A percentile compares a stretch with the other conserved stretches of the same genome.
Evolutionary conservation across 768 basidiomycete genomes (phyloP).

Genomic region (Panus rudis): DNA sequence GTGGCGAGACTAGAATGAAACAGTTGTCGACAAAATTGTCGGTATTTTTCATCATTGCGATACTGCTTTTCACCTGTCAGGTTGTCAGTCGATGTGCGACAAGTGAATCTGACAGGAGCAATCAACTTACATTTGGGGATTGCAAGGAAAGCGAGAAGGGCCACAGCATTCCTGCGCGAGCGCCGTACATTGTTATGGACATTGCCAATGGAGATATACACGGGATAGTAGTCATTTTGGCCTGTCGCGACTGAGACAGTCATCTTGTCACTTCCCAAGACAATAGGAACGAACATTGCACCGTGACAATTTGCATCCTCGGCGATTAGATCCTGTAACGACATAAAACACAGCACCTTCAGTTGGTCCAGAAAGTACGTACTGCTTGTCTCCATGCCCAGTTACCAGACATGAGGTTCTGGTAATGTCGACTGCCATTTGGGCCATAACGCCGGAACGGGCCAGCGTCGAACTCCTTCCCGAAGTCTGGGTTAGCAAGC

Average conservation of each 20-base stretch:
- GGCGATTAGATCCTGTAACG: slow-evolving; percentile 7
- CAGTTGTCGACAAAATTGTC: slow-evolving; percentile 11
- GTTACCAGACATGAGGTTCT: slow-evolving; percentile 10
- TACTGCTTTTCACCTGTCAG: too few species aligned
- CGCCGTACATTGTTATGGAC: slow-evolving; percentile 9
- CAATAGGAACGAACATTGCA: slow-evolving; percentile 7
- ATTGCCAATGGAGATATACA: slow-evolving; percentile 10
- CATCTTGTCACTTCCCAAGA: slow-evolving; percentile 13
- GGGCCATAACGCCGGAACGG: slow-evolving; percentile 11
- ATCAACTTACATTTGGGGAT: slow-evolving; percentile 6
- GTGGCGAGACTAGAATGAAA: slow-evolving; percentile 8
- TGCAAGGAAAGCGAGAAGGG: slow-evolving; percentile 8
- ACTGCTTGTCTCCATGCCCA: slow-evolving; percentile 13
- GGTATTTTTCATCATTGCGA: not conserved
- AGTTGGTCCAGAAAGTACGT: not conserved
- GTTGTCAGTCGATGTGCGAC: too few species aligned
- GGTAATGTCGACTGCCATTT: not conserved
- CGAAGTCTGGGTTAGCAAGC: slow-evolving; percentile 19
- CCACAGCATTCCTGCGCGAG: slow-evolving; percentile 8
- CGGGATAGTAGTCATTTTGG: slow-evolving; percentile 10
- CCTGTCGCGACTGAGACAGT: slow-evolving; percentile 15
- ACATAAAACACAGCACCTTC: not conserved
- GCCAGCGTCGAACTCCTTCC: slow-evolving; percentile 11
- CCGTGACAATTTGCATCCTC: slow-evolving; percentile 5
- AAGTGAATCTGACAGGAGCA: too few species aligned